Evolutionary conservation across 768 basidiomycete genomes (phyloP).

Genomic region (Amanita thiersii): DNA sequence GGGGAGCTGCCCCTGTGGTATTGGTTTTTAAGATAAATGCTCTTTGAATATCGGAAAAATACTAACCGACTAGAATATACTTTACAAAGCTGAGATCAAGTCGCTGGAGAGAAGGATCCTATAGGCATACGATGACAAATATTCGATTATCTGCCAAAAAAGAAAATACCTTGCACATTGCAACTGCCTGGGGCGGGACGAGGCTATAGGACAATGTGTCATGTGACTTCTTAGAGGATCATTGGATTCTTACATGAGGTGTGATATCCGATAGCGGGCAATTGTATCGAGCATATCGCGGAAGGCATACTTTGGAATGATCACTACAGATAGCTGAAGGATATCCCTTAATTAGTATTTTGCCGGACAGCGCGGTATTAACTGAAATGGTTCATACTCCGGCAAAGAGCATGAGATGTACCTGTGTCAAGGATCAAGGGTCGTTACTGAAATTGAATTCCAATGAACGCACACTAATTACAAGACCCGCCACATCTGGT

Average conservation of each 20-base stretch:
- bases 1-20: constrained; percentile 49
- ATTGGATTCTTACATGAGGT: constrained; percentile 33
- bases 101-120: constrained; percentile 38
- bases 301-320: constrained; percentile 37
- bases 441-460: constrained; percentile 9
- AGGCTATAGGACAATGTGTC: constrained; percentile 18
- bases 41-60: constrained; percentile 15
- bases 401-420: constrained; percentile 47
- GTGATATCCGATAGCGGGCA: constrained; percentile 33
- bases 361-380: no score
- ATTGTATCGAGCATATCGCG: constrained; percentile 36
- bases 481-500: constrained; percentile 34
- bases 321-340: constrained; percentile 41
- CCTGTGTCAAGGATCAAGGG: constrained; percentile 21
- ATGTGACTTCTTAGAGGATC: not conserved
- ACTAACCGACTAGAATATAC: constrained; percentile 30
- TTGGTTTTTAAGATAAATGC: constrained; percentile 7
- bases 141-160: constrained; percentile 30
- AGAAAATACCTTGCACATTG: constrained; percentile 37
- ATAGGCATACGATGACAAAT: constrained; percentile 21
- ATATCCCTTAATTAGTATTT: not conserved
- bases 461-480: constrained; percentile 36
- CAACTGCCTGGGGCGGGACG: constrained; percentile 41
- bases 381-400: constrained; percentile 24
- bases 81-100: constrained; percentile 32